phyloP scores from a whole-genome alignment of 495 filamentous ascomycete genomes.

The Terfezia boudieri region DNA sequence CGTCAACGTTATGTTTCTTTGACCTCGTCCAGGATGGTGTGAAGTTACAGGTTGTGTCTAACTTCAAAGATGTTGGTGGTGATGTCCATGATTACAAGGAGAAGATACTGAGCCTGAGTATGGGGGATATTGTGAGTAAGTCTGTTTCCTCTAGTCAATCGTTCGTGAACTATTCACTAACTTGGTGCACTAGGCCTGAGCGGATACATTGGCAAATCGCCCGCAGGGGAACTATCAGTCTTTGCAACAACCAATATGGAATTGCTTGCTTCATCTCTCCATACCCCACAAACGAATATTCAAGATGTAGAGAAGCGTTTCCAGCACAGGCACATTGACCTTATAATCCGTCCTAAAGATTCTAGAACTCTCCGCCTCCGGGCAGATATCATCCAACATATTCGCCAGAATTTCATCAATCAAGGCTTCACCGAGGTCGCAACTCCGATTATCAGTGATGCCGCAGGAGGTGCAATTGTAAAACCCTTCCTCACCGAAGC shows the following conservation, averaged over 20 bases:
- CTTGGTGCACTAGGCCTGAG: slow-evolving; percentile 30
- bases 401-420: slow-evolving; percentile 51
- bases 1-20: slow-evolving; percentile 59
- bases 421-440: slow-evolving; percentile 62
- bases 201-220: slow-evolving; percentile 48
- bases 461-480: slow-evolving; percentile 63
- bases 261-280: slow-evolving; percentile 53
- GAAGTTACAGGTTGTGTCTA: slow-evolving; percentile 51
- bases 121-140: slow-evolving; percentile 63
- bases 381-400: slow-evolving; percentile 45
- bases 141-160: slow-evolving; percentile 9
- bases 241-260: slow-evolving; percentile 40
- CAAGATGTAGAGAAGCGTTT: slow-evolving; percentile 43
- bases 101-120: slow-evolving; percentile 33
- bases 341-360: slow-evolving; percentile 44
- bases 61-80: slow-evolving; percentile 33
- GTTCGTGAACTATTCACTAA: slow-evolving; percentile 4
- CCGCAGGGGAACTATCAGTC: slow-evolving; percentile 56
- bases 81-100: slow-evolving; percentile 32
- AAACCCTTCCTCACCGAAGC: slow-evolving; percentile 54
- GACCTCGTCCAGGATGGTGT: slow-evolving; percentile 49
- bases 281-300: slow-evolving; percentile 40
- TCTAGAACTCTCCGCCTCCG: slow-evolving; percentile 51
- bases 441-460: slow-evolving; percentile 61
- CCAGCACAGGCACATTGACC: slow-evolving; percentile 56